Conservation (phyloP, 345 rosid genomes). For the Salix brachista region DNA sequence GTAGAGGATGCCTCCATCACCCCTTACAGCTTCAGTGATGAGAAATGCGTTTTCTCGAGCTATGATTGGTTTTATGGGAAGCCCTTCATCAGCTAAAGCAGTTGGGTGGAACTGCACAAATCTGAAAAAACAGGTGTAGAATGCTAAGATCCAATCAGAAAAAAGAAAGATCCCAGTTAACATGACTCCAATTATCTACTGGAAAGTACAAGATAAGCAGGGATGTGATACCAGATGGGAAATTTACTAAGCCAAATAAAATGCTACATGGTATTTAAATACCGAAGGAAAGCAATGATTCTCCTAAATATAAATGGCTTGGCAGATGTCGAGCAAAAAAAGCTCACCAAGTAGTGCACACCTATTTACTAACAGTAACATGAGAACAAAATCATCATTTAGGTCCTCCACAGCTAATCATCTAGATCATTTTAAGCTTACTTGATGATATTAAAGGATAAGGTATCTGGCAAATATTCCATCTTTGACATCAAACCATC, state of each 20-base stretch:
- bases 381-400: background rate
- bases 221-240: no score
- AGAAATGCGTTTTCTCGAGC: slow-evolving; percentile 86
- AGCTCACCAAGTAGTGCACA: background rate
- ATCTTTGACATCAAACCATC: background rate
- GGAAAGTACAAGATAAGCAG: background rate
- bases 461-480: background rate
- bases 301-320: background rate
- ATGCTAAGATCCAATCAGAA: background rate
- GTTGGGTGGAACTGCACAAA: slow-evolving; percentile 99
- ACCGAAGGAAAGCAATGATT: background rate
- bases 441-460: background rate
- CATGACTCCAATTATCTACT: background rate
- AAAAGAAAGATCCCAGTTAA: background rate
- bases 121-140: slow-evolving; percentile 34
- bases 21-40: slow-evolving; percentile 82
- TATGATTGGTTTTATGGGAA: slow-evolving; percentile 58
- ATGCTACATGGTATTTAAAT: background rate
- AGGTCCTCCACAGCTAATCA: background rate
- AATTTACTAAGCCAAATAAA: background rate
- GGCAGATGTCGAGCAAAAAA: background rate
- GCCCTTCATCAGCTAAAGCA: slow-evolving; percentile 95
- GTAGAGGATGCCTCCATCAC: slow-evolving; percentile 92
- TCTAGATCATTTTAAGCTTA: background rate
- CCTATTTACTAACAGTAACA: background rate